Base-by-base conservation (phyloP, 1,284 basidiomycete genomes). In the Coriolopsis trogii region DNA sequence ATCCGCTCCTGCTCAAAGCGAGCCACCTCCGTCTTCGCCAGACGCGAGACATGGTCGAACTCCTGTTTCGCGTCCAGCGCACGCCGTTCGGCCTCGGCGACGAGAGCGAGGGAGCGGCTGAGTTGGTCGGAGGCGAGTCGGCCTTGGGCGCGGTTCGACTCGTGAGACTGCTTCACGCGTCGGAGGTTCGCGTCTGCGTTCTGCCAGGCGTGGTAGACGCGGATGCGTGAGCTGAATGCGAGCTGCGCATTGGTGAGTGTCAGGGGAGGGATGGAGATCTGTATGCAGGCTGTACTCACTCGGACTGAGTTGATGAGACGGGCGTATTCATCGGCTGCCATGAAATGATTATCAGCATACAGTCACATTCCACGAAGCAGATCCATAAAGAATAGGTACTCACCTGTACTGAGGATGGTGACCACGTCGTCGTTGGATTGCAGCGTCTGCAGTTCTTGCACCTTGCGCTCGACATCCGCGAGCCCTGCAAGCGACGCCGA, bases 1-100 rank as follows among this genome's bases (percentile, higher is more conserved):
- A 98, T 84, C 38, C 95, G 84, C 70, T 98, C 95, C 64, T 87
- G 81, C 72, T 99, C 96, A 66, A 99, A 98, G 28, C 95, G 77
- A n/a, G 85, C 86, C 63, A 97, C 87, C 73, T 99, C 97, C 4
- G 80, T 73, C 72, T 98, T 98, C 64, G 95, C 88, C 23, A 97
- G 75, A 59, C 87, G 87, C 24, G 93, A 90, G 6, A 91, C 88
- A 25, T 89, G 82, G 39, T 98, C 94, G 66, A 93, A 99, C 57
- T 97, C 92, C 46, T 85, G 82, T 62, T 90, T 89, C 0, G 88
- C 80, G 43, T 95, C 93, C 40, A 90, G 71, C 3, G 88, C 85
- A 26, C 86, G 82, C 49, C 92, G 79, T 69, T 98, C 95, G 1
- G 90, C 94, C 70, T 95, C 93, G n/a, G 81, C 83, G 31, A 95